A percentile compares a stretch with the other conserved stretches of the same genome.
Conservation (phyloP, 805 yeast species). For the Yamadazyma paraphyllophila region DNA sequence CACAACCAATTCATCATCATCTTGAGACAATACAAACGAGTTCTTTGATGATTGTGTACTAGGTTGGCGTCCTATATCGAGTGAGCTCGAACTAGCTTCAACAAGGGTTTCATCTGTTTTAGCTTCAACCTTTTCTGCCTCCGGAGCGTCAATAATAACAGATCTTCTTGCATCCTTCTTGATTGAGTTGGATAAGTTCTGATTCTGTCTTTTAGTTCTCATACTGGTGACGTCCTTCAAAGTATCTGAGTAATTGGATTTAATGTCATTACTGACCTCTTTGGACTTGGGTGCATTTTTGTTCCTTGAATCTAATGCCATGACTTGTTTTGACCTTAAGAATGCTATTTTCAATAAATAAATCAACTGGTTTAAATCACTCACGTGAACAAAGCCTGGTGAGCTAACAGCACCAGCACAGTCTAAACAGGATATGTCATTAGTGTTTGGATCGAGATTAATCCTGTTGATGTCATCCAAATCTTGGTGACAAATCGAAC, state of each 20-base stretch:
- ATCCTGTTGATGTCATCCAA: constrained; percentile 43
- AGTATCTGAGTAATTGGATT: constrained; percentile 13
- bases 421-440: constrained; percentile 31
- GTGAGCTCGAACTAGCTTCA: background rate
- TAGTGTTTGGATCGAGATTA: constrained; percentile 42
- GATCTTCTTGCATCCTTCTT: constrained; percentile 67
- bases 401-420: constrained; percentile 4
- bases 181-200: constrained; percentile 51
- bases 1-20: constrained; percentile 26
- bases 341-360: constrained; percentile 82
- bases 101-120: constrained; percentile 13
- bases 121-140: constrained; percentile 40
- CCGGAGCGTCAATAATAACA: constrained; percentile 61
- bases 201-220: constrained; percentile 69
- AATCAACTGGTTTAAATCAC: constrained; percentile 70
- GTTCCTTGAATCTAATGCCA: constrained; percentile 28
- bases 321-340: constrained; percentile 64
- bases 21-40: constrained; percentile 25
- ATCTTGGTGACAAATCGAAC: constrained; percentile 54
- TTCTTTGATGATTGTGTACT: constrained; percentile 25
- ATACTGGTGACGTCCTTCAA: constrained; percentile 73
- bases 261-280: constrained; percentile 8
- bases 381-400: constrained; percentile 58
- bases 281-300: constrained; percentile 3
- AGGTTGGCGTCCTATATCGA: constrained; percentile 14